A percentile compares a stretch with the other conserved stretches of the same genome.
Evolutionary conservation across 1,139 yeast genomes (phyloP).

Genomic region (Pichia sp.): DNA sequence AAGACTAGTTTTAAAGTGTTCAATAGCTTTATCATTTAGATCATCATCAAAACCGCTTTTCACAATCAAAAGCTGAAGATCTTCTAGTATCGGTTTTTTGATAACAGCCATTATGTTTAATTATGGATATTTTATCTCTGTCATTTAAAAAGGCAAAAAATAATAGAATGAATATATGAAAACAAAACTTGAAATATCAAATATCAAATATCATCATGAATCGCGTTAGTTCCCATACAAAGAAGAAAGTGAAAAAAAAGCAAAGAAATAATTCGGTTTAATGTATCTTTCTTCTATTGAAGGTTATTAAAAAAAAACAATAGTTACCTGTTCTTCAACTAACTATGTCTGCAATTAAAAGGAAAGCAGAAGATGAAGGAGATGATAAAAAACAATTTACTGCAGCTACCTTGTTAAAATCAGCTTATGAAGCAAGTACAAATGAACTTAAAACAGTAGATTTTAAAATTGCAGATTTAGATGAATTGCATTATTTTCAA

Average conservation of each 20-base stretch:
- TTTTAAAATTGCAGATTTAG: constrained; percentile 65
- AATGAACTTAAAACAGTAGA: constrained; percentile 37
- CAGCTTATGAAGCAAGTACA: constrained; percentile 46
- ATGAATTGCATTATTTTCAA: constrained; percentile 72
- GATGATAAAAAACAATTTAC: constrained; percentile 9
- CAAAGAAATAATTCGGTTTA: not conserved
- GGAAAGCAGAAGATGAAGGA: constrained; percentile 15
- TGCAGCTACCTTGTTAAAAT: constrained; percentile 50
- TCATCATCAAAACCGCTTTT: not conserved
- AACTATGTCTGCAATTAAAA: constrained; percentile 3
- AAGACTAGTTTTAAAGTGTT: constrained; percentile 2
- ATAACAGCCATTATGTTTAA: not conserved
- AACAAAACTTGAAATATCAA: no score
- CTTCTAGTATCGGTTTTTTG: constrained; percentile 1
- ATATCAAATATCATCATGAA: no score
- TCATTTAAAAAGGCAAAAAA: no score
- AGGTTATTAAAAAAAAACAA: no score
- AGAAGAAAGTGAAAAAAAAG: not conserved
- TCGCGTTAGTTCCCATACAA: not conserved
- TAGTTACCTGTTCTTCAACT: no score
- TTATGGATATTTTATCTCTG: not conserved
- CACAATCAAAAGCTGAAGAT: constrained; percentile 7
- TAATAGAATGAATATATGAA: no score
- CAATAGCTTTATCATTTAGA: not conserved
- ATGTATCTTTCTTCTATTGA: not conserved